Base-by-base conservation (phyloP, 2,329 filamentous ascomycete genomes). In the Talaromyces sp. region DNA sequence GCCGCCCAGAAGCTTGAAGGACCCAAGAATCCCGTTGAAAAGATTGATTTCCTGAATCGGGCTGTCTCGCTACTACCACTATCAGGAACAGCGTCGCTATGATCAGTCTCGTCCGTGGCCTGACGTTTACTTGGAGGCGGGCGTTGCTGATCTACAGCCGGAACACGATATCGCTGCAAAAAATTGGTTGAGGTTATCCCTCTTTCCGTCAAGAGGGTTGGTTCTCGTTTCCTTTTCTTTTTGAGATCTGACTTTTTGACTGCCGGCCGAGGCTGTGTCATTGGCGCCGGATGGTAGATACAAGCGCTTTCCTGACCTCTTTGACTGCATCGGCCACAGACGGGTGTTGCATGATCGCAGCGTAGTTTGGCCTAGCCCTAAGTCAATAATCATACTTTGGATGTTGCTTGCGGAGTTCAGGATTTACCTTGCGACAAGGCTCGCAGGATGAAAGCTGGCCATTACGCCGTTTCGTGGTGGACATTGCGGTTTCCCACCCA, bases 391-490 rank as follows among this genome's bases (percentile, higher is more conserved):
- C 31, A 31, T 28, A 16, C n/a, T n/a, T n/a, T n/a, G n/a, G n/a
- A n/a, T n/a, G n/a, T n/a, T 16, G n/a, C 5, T 12, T 33, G 28
- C 25, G 48, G 25, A 35, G 48, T 52, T 52, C 14, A 12, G 33
- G 6, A 9, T 14, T 21, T 54, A 54, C 50, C 50, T 66, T 69
- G 5, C 69, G 66, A 44, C 69, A 70, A 5, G 69, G 69, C 59
- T 71, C 69, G 61, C 69, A 71, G 2, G 69, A 67, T 2, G 67
- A 60, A 21, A 68, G 59, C 21, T 68, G 62, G 50, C 62, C 62
- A 37, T 63, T 63, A 33, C 62, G 62, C 39, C 62, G 50, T 25
- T 60, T 63, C 39, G 61, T 28, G 2, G 62, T 55, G 14, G 37
- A 31, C 50, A 61, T 55, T 28, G 9, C 18, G 28, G 14, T 18